Conservation (phyloP, 2,329 filamentous ascomycete species). For the Colletotrichum aenigma region DNA sequence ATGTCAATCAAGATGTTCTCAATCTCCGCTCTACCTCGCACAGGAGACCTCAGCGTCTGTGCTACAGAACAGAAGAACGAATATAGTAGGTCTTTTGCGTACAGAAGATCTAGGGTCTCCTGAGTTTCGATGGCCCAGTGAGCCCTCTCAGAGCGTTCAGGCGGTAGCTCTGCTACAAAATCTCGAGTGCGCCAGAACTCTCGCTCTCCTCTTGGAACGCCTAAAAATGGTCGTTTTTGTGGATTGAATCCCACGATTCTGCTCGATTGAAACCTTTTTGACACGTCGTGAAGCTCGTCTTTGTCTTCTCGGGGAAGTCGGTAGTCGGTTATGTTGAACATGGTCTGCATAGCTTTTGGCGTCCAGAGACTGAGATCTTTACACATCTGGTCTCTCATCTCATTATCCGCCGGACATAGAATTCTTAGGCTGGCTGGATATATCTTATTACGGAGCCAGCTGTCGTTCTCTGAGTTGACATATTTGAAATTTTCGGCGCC, state of each 20-base stretch:
- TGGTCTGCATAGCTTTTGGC: neutral
- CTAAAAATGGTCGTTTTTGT: neutral
- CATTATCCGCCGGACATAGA: neutral
- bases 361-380: neutral
- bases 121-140: neutral
- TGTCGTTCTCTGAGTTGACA: neutral
- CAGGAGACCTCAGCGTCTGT: neutral
- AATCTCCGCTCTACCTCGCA: neutral
- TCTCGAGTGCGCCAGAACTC: neutral
- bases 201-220: neutral
- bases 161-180: neutral
- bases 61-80: neutral
- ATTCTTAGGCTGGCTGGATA: neutral
- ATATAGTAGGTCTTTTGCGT: neutral
- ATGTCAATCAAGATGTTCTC: neutral
- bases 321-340: neutral
- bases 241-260: neutral
- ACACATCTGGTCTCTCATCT: neutral
- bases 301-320: neutral
- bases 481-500: neutral
- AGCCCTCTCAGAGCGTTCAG: neutral
- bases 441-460: neutral
- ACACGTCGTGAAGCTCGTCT: neutral
- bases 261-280: neutral
- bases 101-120: neutral